Base-by-base conservation (phyloP, 192 early-diverging fungal genomes). In the Umbelopsis ramanniana region DNA sequence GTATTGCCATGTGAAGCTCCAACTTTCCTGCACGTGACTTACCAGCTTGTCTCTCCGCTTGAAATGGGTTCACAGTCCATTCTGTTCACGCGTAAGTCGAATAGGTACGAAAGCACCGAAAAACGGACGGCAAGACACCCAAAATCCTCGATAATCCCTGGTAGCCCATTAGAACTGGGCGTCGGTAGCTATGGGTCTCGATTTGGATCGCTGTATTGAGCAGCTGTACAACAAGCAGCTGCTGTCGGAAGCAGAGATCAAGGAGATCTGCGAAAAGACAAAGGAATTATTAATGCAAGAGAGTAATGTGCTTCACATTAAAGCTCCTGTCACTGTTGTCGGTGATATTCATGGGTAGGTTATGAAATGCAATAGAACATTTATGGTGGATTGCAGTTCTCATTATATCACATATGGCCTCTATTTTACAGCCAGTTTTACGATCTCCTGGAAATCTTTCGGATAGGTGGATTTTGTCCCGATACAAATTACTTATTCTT, bases 281-380 rank as follows among this genome's bases (percentile, higher is more conserved):
- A 94, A 94, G 67, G 89, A 93, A 33, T 76, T 97, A 52, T 80
- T 98, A 14, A 84, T 91, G 66, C 70, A 83, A 22, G 96, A 98
- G 71, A 89, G 92, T 66, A 98, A 98, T 84, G 92, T 96, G 35
- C 84, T 92, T 15, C 84, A 83, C 26, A 92, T 98, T 45, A 81
- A 82, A 22, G 91, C 96, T 12, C 97, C 97, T 35, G 92, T 94
- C 37, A 97, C 95, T 0, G 90, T 98, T 2, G 89, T 96, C n/a
- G 94, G 94, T 26, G 95, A 95, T 72, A 93, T 96, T 66, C 93
- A 94, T 77, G 94, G 94, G 86, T 93, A 50, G 15, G 17, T 50
- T 12, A 43, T 43, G 40, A 88, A 75, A 76, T 50, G 10, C 26
- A 24, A 19, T 15, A 24, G 19, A 23, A 33, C 6, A 45, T 17